Percentiles rank a stretch among this genome's conserved stretches.
These are phyloP conservation scores for Hypoxylon sp. DNA, from an alignment of 2,329 filamentous ascomycete species.

Conservation along the genomic window DNA sequence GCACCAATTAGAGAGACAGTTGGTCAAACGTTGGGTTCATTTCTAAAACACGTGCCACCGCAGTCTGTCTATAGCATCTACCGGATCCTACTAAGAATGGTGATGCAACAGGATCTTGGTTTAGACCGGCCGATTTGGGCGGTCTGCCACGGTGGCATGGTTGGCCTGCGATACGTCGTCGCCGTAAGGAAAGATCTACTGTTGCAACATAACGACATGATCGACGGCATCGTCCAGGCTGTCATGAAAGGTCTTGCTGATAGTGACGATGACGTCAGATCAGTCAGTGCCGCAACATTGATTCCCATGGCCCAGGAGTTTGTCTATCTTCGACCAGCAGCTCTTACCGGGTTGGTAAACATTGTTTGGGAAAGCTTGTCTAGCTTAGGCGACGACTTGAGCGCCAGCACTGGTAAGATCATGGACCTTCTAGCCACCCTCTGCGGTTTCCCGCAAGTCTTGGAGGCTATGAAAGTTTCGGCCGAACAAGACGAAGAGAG, in stretches of 20 bases:
- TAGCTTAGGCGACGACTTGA: conserved; percentile 95
- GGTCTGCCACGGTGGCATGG: conserved; percentile 97
- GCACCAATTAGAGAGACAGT: conserved; percentile 96
- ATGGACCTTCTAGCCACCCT: conserved; percentile 98
- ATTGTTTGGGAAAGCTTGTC: conserved; percentile 98
- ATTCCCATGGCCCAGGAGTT: conserved; percentile 97
- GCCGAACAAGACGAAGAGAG: conserved; percentile 85
- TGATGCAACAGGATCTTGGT: conserved; percentile 87
- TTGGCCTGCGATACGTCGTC: conserved; percentile 93
- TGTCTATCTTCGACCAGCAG: conserved; percentile 81
- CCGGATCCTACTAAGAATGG: conserved; percentile 84
- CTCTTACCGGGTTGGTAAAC: conserved; percentile 84
- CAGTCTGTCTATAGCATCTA: conserved; percentile 88
- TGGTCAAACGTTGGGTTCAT: conserved; percentile 90
- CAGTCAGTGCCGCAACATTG: conserved; percentile 95
- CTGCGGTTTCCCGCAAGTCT: conserved; percentile 91
- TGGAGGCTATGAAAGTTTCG: conserved; percentile 93
- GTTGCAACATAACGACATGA: conserved; percentile 82
- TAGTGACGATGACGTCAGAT: conserved; percentile 92
- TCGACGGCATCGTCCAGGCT: conserved; percentile 90
- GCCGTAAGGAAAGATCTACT: conserved; percentile 94
- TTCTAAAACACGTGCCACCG: conserved; percentile 84
- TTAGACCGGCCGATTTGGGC: conserved; percentile 86
- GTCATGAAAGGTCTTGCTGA: conserved; percentile 96
- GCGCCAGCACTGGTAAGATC: conserved; percentile 95